Conservation (phyloP, 257 asterid species). For the Jasminum sambac region DNA sequence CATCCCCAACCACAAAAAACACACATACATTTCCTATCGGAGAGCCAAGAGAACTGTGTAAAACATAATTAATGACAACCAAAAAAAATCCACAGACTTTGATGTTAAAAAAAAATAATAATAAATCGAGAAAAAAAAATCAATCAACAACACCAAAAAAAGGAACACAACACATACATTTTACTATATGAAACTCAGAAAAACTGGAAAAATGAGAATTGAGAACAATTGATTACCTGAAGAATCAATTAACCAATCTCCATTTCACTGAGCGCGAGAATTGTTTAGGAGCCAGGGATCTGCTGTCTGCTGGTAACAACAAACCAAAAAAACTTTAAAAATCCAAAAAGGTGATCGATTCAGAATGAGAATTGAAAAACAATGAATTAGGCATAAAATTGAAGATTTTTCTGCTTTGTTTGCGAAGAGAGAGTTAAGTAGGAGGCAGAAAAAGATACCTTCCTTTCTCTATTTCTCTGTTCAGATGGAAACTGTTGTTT, state of each 20-base stretch:
- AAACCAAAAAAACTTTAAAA: no score
- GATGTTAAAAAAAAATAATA: no score
- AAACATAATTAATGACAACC: no score
- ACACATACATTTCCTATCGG: no score
- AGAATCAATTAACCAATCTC: background rate
- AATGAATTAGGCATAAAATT: background rate
- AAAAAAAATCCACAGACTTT: no score
- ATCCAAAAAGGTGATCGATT: background rate
- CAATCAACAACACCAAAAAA: background rate
- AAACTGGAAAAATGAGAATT: background rate
- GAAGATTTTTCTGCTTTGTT: background rate
- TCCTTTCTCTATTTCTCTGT: background rate
- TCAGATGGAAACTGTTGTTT: background rate
- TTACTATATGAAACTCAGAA: background rate
- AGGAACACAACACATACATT: background rate
- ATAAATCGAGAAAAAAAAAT: background rate
- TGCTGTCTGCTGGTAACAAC: background rate
- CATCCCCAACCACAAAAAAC: no score
- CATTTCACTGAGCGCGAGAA: background rate
- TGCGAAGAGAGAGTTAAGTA: background rate
- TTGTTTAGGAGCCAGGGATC: background rate
- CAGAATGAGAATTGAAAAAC: background rate
- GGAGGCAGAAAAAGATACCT: background rate
- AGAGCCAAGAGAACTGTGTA: no score
- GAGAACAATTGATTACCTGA: background rate